Evolutionary conservation across 108 stramenopile species (phyloP), one percentile per base, ranked within the genome.

Genomic region (Discostella pseudostelligera): DNA sequence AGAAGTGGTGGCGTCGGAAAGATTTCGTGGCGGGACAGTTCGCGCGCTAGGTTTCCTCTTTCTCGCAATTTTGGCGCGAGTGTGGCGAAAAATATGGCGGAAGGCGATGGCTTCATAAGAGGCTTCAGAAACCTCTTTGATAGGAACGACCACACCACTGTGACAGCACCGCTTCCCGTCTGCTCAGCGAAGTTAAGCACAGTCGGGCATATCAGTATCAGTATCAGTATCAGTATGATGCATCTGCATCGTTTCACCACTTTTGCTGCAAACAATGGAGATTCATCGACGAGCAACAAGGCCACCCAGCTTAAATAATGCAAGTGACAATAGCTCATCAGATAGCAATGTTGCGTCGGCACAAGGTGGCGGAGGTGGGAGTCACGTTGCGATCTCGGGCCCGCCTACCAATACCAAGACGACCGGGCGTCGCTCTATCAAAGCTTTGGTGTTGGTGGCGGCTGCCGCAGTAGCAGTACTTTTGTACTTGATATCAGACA

Each of bases 101-200:
- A n/a, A n/a, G n/a, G n/a, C n/a, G n/a, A n/a, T n/a, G n/a, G n/a
- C n/a, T n/a, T n/a, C n/a, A n/a, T n/a, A n/a, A n/a, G n/a, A n/a
- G n/a, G n/a, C n/a, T n/a, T n/a, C n/a, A n/a, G n/a, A n/a, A n/a
- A n/a, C n/a, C n/a, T n/a, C n/a, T n/a, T n/a, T n/a, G n/a, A n/a
- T n/a, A 74, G 78, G 78, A 79, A 79, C 78, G 79, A 80, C 74
- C 82, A 83, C 59, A 83, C 82, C 62, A 83, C 69, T 65, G 78
- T 83, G 82, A 83, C 78, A 83, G 78, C 78, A 80, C 82, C 82
- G 79, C 82, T 78, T 83, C 82, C 82, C 82, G 79, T 83, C 77
- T 78, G 82, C 82, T 83, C 82, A 78, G 82, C 32, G 32, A 32
- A 32, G 5, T 32, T 32, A 32, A 32, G 3, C 32, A 32, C n/a